Percentiles rank a stretch among this genome's conserved stretches.
Conservation (phyloP, 1,139 yeast genomes). For the Candida dubliniensis region DNA sequence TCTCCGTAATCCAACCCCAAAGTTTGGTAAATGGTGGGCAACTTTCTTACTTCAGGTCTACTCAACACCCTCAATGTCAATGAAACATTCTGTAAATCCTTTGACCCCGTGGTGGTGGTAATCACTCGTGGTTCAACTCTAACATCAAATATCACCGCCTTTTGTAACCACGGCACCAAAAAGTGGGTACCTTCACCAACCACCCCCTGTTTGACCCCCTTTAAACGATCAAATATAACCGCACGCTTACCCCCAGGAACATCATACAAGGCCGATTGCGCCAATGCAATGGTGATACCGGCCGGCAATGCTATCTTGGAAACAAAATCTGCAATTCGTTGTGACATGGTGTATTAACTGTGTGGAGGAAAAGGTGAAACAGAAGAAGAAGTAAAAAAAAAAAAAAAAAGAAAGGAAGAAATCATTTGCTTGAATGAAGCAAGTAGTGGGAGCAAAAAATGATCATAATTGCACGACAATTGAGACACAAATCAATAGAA, state of each 20-base stretch:
- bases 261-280: conserved; percentile 80
- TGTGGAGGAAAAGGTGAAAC: neutral
- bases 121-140: conserved; percentile 90
- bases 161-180: conserved; percentile 93
- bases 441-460: neutral
- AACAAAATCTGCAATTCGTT: conserved; percentile 39
- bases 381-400: neutral
- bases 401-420: neutral
- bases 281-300: conserved; percentile 65
- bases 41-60: conserved; percentile 82
- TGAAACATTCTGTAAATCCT: conserved; percentile 94
- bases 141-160: conserved; percentile 86
- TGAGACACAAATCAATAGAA: too few relatives aligned
- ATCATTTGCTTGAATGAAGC: neutral
- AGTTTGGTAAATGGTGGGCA: conserved; percentile 86
- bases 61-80: conserved; percentile 90
- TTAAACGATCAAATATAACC: conserved; percentile 86
- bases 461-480: too few relatives aligned
- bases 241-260: conserved; percentile 97
- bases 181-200: conserved; percentile 98
- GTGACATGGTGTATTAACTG: conserved; percentile 27
- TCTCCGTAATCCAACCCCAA: conserved; percentile 96
- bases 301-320: conserved; percentile 65
- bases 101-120: conserved; percentile 94
- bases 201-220: conserved; percentile 84